A percentile compares a stretch with the other conserved stretches of the same genome.
These are phyloP conservation scores for Wickerhamiella galacta DNA, from an alignment of 805 yeast genomes.

Conservation along the genomic window DNA sequence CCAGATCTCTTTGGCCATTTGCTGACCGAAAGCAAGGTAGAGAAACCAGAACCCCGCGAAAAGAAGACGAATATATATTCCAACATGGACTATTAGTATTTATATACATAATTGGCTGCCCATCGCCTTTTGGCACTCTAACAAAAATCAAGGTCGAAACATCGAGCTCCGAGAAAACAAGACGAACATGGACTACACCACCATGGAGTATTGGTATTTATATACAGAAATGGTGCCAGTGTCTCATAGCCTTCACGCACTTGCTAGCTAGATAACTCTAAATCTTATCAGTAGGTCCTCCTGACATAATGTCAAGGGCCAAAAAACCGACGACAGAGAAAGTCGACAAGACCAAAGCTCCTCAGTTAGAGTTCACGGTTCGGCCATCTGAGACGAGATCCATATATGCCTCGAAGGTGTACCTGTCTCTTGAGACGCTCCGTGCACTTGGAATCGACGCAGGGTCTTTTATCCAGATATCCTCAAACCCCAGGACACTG, in stretches of 20 bases:
- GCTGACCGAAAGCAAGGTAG: slow-evolving; percentile 1
- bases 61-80: slow-evolving; percentile 4
- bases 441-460: slow-evolving; percentile 16
- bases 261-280: no score
- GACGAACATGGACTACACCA: no score
- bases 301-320: slow-evolving; percentile 2
- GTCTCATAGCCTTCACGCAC: no score
- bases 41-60: background rate
- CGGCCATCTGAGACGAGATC: slow-evolving; percentile 13
- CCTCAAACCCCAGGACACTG: slow-evolving; percentile 8
- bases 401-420: slow-evolving; percentile 13
- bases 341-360: background rate
- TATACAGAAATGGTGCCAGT: no score
- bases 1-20: slow-evolving; percentile 12
- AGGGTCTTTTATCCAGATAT: slow-evolving; percentile 15
- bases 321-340: slow-evolving; percentile 4
- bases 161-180: no score
- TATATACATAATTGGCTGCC: background rate
- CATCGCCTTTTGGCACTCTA: no score
- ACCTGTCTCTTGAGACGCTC: slow-evolving; percentile 15
- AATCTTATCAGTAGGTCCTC: background rate
- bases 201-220: no score
- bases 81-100: slow-evolving; percentile 11
- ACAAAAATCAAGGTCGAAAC: no score
- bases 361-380: slow-evolving; percentile 12